Evolutionary conservation across 768 basidiomycete species (phyloP), one percentile per base, ranked within the genome.

Genomic region (Cyathus striatus): DNA sequence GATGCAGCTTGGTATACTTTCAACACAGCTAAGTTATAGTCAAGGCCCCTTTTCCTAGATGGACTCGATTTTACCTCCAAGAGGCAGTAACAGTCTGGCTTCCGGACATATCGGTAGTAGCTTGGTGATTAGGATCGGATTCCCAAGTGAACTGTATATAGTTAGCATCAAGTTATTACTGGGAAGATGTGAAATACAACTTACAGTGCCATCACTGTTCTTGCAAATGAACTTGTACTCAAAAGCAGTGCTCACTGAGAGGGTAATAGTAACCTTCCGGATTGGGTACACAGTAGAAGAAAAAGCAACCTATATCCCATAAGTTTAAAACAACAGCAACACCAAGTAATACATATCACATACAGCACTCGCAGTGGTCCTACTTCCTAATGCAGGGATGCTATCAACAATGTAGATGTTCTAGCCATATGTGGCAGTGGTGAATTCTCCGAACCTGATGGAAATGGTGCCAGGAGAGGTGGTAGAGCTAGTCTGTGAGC

Each of bases 211-310:
- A 22, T 49, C 41, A 3, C 43, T 39, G 24, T 73, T 71, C 54
- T 77, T 81, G 20, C 77, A 60, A 49, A 83, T 78, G 43, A 79
- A 81, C 57, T 82, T 83, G 59, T 75, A 83, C 47, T 76, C 47
- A 56, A 83, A 80, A 3, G 51, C 48, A 0, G 75, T 76, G 43
- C 61, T 66, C 1, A 70, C 61, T 2, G 79, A 78, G 0, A 84
- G 50, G n/a, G 59, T 57, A 4, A 80, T 60, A 1, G 73, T 73
- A 13, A 70, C 66, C 3, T 59, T 66, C 80, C 79, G 82, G 2
- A 70, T 62, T 3, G 79, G 79, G 46, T 81, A 80, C 14, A 59
- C 55, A 2, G 70, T 68, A 12, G 79, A 50, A 1, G 78, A 76
- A 3, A 83, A 58, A 1, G 76, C 58, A 46, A 82, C 64, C 79